A percentile compares a stretch with the other conserved stretches of the same genome.
phyloP scores from a whole-genome alignment of 768 basidiomycete genomes.

The Boletellus emodensis region DNA sequence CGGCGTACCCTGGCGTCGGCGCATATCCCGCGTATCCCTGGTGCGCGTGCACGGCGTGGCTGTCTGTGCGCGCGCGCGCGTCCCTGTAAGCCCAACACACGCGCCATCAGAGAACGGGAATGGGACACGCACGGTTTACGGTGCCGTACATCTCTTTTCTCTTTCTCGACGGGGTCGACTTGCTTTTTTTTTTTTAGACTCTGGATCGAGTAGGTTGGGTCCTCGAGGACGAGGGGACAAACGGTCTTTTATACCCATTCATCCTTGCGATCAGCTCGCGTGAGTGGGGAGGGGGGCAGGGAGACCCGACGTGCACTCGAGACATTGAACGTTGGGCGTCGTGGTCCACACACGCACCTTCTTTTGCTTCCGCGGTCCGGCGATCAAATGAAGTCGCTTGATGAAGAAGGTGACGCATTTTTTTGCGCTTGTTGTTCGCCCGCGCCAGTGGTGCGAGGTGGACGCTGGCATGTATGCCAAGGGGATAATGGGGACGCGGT shows the following conservation, averaged over 20 bases:
- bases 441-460: background rate
- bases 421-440: background rate
- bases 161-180: background rate
- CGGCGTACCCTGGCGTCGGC: background rate
- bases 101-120: background rate
- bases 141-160: constrained; percentile 3
- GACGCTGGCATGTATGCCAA: background rate
- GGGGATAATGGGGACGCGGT: constrained; percentile 4
- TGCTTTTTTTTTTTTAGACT: background rate
- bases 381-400: background rate
- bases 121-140: constrained; percentile 1
- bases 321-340: background rate
- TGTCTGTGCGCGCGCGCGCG: no score
- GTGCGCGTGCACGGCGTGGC: no score
- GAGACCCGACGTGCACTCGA: background rate
- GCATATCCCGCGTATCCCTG: background rate
- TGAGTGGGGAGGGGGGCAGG: constrained; percentile 5
- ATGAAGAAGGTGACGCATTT: constrained; percentile 2
- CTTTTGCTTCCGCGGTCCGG: constrained; percentile 6
- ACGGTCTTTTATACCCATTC: constrained; percentile 9
- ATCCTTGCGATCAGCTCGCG: background rate
- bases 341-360: constrained; percentile 1
- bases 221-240: background rate
- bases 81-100: no score
- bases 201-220: background rate